phyloP scores from a whole-genome alignment of 495 filamentous ascomycete genomes.

The Geoglossum glabrum region DNA sequence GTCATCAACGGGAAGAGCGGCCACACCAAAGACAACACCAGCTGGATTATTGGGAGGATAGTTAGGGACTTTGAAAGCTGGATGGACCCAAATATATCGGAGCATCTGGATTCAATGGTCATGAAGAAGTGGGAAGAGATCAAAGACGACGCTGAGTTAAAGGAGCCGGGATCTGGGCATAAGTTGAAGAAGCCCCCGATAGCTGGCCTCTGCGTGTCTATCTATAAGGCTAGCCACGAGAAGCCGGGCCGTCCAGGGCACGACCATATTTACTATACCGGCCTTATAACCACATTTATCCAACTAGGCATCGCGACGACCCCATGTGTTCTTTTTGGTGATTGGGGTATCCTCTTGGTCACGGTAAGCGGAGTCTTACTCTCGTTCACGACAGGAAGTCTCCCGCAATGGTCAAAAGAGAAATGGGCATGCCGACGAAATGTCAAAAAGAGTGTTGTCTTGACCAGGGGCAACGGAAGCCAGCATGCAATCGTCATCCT shows the following conservation, averaged over 20 bases:
- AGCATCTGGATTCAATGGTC: no score
- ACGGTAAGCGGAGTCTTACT: constrained; percentile 23
- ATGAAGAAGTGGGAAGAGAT: no score
- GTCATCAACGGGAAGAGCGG: constrained; percentile 27
- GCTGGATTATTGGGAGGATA: constrained; percentile 31
- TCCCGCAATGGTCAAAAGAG: constrained; percentile 30
- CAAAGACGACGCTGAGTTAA: no score
- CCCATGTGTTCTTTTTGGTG: constrained; percentile 19
- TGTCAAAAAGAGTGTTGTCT: constrained; percentile 14
- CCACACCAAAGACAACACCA: constrained; percentile 22
- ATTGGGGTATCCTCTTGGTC: constrained; percentile 27
- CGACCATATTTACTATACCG: no score
- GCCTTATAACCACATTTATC: constrained; percentile 1
- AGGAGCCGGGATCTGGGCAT: no score
- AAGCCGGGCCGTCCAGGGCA: no score
- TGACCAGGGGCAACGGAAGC: constrained; percentile 26
- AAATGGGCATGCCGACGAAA: constrained; percentile 25
- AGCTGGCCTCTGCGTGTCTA: no score
- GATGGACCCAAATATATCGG: constrained; percentile 9
- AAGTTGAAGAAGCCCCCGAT: no score
- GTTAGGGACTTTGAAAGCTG: constrained; percentile 27
- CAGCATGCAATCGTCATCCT: constrained; percentile 25
- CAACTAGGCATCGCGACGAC: constrained; percentile 29
- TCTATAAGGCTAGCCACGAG: no score
- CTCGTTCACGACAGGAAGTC: constrained; percentile 15